Base-by-base conservation (phyloP, 768 basidiomycete species). In the Rossbeevera mucosa region DNA sequence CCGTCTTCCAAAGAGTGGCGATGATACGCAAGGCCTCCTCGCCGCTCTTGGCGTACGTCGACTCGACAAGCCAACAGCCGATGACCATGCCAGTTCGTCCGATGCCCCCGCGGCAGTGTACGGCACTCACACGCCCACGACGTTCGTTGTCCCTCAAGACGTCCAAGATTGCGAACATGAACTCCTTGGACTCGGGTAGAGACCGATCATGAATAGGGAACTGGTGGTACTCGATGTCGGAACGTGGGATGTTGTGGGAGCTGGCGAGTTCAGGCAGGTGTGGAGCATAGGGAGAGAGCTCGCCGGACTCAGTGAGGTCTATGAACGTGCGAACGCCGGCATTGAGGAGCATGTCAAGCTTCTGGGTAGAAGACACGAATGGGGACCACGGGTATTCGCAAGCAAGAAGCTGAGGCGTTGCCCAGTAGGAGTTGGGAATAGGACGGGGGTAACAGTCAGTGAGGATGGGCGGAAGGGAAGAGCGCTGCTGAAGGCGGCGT, bases 371-470 rank as follows among this genome's bases (percentile, higher is more conserved):
- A 0, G 56, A 47, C 66, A 78, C 73, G 53, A 75, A 77, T 4
- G 85, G 85, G 16, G 80, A 72, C 81, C 84, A 91, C 1, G 88
- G 88, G 67, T 89, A 90, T 63, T 91, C 88, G 78, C 86, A 89
- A 0, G 88, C 88, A 49, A 89, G 75, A 30, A 91, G 77, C 11
- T 75, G 69, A 0, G 82, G 76, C 0, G 86, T 88, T 0, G 86
- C 88, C 88, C 88, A 91, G 72, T 90, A 90, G 0, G 85, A 87
- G 69, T 91, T 91, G n/a, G 86, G 85, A 62, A 90, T 82, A 25
- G 88, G 88, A 1, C 84, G 80, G 0, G 71, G 64, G n/a, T 47
- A 56, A 18, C 33, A 36, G 40, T 54, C 47, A 0, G 59, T 54
- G 55, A 31, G 14, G 44, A 61, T 45, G 49, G 52, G 58, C 0